Evolutionary conservation across 352 stramenopile genomes (phyloP).

Genomic region (Phytophthora vignae): DNA sequence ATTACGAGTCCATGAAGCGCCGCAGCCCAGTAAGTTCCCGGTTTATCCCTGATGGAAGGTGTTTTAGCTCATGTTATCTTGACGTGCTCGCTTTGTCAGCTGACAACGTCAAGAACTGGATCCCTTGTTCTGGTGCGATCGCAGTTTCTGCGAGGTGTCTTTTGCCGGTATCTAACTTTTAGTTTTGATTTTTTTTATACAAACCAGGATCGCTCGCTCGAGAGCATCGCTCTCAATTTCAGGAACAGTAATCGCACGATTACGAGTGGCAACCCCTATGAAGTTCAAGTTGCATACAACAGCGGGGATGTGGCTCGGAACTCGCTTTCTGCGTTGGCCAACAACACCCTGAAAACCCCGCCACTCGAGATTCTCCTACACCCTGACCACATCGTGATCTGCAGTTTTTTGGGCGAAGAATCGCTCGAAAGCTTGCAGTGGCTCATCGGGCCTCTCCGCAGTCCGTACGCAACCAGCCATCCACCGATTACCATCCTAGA

Average conservation of each 20-base stretch:
- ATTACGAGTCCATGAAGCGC: slow-evolving; percentile 39
- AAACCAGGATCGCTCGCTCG: slow-evolving; percentile 67
- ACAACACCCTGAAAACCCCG: slow-evolving; percentile 53
- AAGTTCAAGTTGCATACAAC: slow-evolving; percentile 39
- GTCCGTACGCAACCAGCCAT: slow-evolving; percentile 53
- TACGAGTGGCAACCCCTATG: slow-evolving; percentile 53
- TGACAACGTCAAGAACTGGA: slow-evolving; percentile 42
- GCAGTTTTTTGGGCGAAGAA: slow-evolving; percentile 86
- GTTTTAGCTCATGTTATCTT: neutral
- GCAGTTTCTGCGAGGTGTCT: neutral
- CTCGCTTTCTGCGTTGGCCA: slow-evolving; percentile 9
- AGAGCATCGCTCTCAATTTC: slow-evolving; percentile 59
- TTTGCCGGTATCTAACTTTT: slow-evolving; percentile 7
- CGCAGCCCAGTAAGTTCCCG: slow-evolving; percentile 34
- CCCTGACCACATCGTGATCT: slow-evolving; percentile 79
- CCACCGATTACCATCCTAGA: slow-evolving; percentile 87
- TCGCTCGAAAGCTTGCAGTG: slow-evolving; percentile 79
- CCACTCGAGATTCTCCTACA: slow-evolving; percentile 69
- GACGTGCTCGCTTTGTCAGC: slow-evolving; percentile 31
- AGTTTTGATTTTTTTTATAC: neutral
- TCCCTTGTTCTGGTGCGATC: slow-evolving; percentile 57
- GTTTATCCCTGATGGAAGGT: neutral
- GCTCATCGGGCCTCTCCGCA: slow-evolving; percentile 76
- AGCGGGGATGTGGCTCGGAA: slow-evolving; percentile 24
- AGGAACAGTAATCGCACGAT: slow-evolving; percentile 44